Percentiles rank a stretch among this genome's conserved stretches.
Evolutionary conservation across 177 flowering plant genomes (phyloP).

Genomic region (Viscum album): DNA sequence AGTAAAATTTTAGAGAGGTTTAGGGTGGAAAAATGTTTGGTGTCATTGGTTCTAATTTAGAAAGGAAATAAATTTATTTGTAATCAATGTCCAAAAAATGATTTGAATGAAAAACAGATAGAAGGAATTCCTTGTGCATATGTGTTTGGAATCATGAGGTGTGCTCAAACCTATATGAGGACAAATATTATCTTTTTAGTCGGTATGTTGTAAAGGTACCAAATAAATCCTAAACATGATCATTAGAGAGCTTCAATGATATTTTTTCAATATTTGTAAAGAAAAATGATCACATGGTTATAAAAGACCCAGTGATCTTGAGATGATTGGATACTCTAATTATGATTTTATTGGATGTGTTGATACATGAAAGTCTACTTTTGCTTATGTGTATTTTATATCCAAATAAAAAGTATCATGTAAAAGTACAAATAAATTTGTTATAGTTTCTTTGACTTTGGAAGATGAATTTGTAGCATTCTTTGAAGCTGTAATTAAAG

Average conservation of each 20-base stretch:
- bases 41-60: not conserved
- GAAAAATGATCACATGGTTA: no score
- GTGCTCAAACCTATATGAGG: not conserved
- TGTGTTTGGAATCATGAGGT: not conserved
- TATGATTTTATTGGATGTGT: no score
- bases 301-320: no score
- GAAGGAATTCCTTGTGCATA: not conserved
- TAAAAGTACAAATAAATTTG: conserved; percentile 11
- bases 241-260: no score
- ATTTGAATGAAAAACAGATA: not conserved
- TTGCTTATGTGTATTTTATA: not conserved
- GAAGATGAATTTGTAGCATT: no score
- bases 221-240: no score
- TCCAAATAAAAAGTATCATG: conserved; percentile 4
- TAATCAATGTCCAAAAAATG: conserved; percentile 7
- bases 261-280: no score
- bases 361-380: no score
- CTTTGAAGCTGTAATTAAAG: no score
- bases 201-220: no score
- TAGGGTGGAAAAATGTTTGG: not conserved
- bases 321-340: no score
- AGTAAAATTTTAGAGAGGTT: not conserved
- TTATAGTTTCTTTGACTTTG: no score
- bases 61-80: conserved; percentile 1
- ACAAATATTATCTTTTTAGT: not conserved